Percentiles rank a stretch among this genome's conserved stretches.
These are phyloP conservation scores for Blumeria graminis DNA, from an alignment of 2,329 filamentous ascomycete genomes.

Conservation along the genomic window DNA sequence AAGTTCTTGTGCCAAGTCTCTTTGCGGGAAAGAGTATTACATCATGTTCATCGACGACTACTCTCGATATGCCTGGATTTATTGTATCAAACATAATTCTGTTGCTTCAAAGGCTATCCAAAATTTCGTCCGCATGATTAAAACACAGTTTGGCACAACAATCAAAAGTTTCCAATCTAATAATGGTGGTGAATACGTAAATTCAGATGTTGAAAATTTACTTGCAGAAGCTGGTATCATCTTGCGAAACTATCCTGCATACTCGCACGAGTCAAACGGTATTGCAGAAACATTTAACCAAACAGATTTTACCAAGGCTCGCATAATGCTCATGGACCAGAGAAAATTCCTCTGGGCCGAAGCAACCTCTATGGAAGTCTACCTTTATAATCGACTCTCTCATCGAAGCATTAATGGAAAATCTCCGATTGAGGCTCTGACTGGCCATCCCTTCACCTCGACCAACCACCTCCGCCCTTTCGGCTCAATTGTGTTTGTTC, in stretches of 20 bases:
- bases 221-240: not conserved
- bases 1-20: not conserved
- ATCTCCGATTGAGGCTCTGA: too few relatives aligned
- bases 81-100: not conserved
- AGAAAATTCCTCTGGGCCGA: too few relatives aligned
- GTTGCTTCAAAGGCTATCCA: not conserved
- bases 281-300: not conserved
- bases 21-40: not conserved
- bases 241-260: not conserved
- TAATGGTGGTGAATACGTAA: not conserved
- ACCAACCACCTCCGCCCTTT: too few relatives aligned
- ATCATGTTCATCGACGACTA: not conserved
- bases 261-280: not conserved
- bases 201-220: not conserved
- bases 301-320: not conserved
- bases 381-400: too few relatives aligned
- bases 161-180: not conserved
- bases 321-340: conserved; percentile 1
- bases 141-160: not conserved
- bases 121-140: too few relatives aligned
- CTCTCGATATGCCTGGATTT: not conserved
- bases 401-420: too few relatives aligned
- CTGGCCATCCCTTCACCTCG: too few relatives aligned
- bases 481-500: too few relatives aligned
- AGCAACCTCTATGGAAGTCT: too few relatives aligned